These are phyloP conservation scores for Inga oerstediana DNA, from an alignment of 306 rosid genomes.

Conservation along the genomic window DNA sequence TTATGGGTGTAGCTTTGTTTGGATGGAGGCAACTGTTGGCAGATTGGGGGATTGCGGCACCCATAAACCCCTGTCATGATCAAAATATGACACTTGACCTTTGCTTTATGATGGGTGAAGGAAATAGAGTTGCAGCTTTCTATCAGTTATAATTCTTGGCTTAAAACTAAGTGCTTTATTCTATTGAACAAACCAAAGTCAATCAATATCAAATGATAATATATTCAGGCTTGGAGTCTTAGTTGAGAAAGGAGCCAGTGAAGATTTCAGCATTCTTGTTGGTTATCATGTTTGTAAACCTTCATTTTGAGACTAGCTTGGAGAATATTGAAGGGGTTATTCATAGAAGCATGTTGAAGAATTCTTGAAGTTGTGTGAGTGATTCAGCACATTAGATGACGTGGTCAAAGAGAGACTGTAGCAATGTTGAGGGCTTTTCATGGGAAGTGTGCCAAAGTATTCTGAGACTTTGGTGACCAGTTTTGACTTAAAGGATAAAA, in stretches of 20 bases:
- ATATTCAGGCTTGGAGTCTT: neutral
- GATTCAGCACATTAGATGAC: neutral
- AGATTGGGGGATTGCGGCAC: neutral
- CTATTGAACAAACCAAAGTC: neutral
- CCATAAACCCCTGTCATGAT: neutral
- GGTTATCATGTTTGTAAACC: neutral
- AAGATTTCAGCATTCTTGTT: neutral
- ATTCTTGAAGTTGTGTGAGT: neutral
- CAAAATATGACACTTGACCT: neutral
- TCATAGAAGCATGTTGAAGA: neutral
- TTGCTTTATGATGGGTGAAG: neutral
- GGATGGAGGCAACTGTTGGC: neutral
- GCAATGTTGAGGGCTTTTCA: neutral
- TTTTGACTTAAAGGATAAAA: neutral
- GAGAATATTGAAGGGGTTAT: neutral
- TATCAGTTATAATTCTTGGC: neutral
- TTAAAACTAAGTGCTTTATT: neutral
- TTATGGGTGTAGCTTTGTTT: neutral
- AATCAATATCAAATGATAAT: neutral
- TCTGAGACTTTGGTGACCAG: neutral
- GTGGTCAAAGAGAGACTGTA: neutral
- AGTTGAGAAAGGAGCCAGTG: neutral
- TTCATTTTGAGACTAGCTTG: neutral
- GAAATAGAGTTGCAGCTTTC: neutral
- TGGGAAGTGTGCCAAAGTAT: neutral